Percentiles rank a stretch among this genome's conserved stretches.
Evolutionary conservation across 2,329 filamentous ascomycete species (phyloP).

Genomic region (Dactylellina parvicollis): DNA sequence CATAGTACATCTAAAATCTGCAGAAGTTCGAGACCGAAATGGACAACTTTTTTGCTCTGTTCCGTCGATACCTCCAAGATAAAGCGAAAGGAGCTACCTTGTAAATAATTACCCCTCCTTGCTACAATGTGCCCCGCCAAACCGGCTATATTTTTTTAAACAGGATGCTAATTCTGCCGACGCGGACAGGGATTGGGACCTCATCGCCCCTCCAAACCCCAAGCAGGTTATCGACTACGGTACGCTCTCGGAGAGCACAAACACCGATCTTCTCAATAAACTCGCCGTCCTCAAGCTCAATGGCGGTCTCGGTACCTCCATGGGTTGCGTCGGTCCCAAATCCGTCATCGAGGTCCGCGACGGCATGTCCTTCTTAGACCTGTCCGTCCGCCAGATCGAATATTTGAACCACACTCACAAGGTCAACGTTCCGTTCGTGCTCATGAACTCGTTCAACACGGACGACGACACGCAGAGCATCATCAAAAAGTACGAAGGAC

Average conservation of each 20-base stretch:
- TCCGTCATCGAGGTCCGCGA: slow-evolving; percentile 99
- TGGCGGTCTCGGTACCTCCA: slow-evolving; percentile 97
- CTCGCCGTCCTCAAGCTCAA: slow-evolving; percentile 99
- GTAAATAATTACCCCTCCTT: slow-evolving; percentile 64
- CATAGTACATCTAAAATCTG: slow-evolving; percentile 41
- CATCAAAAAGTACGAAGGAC: slow-evolving; percentile 99
- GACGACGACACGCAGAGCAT: slow-evolving; percentile 97
- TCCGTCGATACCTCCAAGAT: slow-evolving; percentile 97
- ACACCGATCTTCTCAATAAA: slow-evolving; percentile 94
- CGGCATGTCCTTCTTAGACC: slow-evolving; percentile 99
- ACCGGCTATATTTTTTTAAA: slow-evolving; percentile 14
- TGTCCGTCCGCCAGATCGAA: slow-evolving; percentile 98
- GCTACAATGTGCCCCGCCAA: slow-evolving; percentile 24
- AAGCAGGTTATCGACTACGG: slow-evolving; percentile 96
- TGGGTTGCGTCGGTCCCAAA: slow-evolving; percentile 99
- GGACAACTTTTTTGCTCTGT: slow-evolving; percentile 99
- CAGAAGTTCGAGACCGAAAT: slow-evolving; percentile 98
- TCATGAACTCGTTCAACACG: slow-evolving; percentile 99
- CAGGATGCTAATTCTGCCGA: slow-evolving; percentile 54
- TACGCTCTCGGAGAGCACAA: slow-evolving; percentile 86
- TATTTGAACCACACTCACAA: slow-evolving; percentile 98
- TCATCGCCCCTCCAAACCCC: slow-evolving; percentile 90
- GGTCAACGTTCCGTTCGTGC: slow-evolving; percentile 95
- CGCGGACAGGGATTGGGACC: slow-evolving; percentile 82
- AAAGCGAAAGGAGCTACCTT: slow-evolving; percentile 96